Percentiles rank a stretch among this genome's conserved stretches.
These are phyloP conservation scores for Saccharomycopsis crataegensis DNA, from an alignment of 1,139 yeast genomes.

Conservation along the genomic window DNA sequence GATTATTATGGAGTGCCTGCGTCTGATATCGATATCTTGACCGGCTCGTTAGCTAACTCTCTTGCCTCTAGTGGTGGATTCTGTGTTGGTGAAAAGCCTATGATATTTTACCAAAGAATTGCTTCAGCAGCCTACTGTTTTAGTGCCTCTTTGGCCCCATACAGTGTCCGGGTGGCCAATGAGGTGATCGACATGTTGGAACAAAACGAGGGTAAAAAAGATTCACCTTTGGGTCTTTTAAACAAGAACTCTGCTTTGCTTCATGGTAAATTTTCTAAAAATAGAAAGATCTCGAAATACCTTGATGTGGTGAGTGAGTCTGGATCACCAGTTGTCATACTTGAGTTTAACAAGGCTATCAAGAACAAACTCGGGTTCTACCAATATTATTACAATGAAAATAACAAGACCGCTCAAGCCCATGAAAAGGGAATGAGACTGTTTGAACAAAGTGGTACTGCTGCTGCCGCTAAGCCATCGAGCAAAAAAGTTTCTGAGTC, in stretches of 20 bases:
- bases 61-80: slow-evolving; percentile 94
- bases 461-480: background rate
- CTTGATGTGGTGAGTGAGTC: slow-evolving; percentile 50
- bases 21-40: slow-evolving; percentile 68
- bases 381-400: slow-evolving; percentile 35
- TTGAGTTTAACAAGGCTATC: slow-evolving; percentile 41
- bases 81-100: slow-evolving; percentile 76
- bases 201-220: slow-evolving; percentile 25
- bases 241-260: slow-evolving; percentile 32
- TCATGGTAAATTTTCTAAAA: slow-evolving; percentile 31
- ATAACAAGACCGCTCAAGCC: slow-evolving; percentile 22
- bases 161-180: slow-evolving; percentile 69
- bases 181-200: slow-evolving; percentile 46
- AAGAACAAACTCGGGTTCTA: slow-evolving; percentile 41
- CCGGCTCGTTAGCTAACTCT: slow-evolving; percentile 79
- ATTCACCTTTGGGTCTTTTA: slow-evolving; percentile 29
- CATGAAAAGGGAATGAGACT: slow-evolving; percentile 24
- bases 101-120: slow-evolving; percentile 90
- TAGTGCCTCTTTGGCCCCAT: slow-evolving; percentile 93
- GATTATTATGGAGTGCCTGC: slow-evolving; percentile 63
- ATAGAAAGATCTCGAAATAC: slow-evolving; percentile 29
- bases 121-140: slow-evolving; percentile 87
- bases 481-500: background rate
- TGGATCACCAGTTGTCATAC: slow-evolving; percentile 61
- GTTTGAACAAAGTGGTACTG: slow-evolving; percentile 4